Conservation (phyloP, 495 filamentous ascomycete genomes). For the Hyaloscypha finlandica region DNA sequence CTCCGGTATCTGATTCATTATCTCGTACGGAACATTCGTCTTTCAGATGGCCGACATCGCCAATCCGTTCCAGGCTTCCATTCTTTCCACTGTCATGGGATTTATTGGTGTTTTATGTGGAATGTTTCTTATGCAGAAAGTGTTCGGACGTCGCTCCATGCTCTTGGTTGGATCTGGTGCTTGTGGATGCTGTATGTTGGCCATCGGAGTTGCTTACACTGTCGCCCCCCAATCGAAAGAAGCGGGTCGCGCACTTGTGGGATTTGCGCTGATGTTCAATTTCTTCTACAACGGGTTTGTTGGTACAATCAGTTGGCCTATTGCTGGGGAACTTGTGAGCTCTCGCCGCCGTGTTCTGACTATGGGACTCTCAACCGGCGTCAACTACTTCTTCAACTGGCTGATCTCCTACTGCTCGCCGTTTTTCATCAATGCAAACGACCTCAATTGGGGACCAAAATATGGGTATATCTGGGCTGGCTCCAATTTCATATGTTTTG, state of each 20-base stretch:
- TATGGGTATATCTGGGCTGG: conserved; percentile 16
- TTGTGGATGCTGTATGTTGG: conserved; percentile 54
- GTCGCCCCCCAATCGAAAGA: conserved; percentile 43
- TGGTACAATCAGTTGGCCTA: conserved; percentile 58
- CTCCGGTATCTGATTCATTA: conserved; percentile 20
- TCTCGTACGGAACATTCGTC: conserved; percentile 63
- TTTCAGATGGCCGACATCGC: conserved; percentile 61
- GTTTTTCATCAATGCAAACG: conserved; percentile 60
- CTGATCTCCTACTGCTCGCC: conserved; percentile 58
- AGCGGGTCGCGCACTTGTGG: conserved; percentile 55
- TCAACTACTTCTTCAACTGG: conserved; percentile 58
- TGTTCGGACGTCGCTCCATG: conserved; percentile 50
- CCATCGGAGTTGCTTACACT: conserved; percentile 57
- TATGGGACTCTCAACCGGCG: conserved; percentile 53
- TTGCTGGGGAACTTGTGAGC: conserved; percentile 57
- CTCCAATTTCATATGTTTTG: conserved; percentile 8
- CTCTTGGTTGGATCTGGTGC: conserved; percentile 55
- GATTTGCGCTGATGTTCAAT: conserved; percentile 55
- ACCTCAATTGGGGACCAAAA: conserved; percentile 51
- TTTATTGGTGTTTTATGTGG: conserved; percentile 59
- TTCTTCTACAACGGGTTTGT: conserved; percentile 56
- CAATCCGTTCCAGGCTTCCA: conserved; percentile 59
- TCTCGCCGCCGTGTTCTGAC: conserved; percentile 57
- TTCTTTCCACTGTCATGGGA: conserved; percentile 55
- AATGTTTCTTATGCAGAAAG: conserved; percentile 50